These are phyloP conservation scores for Hyaloperonospora arabidopsidis DNA, from an alignment of 352 stramenopile genomes.

Conservation along the genomic window DNA sequence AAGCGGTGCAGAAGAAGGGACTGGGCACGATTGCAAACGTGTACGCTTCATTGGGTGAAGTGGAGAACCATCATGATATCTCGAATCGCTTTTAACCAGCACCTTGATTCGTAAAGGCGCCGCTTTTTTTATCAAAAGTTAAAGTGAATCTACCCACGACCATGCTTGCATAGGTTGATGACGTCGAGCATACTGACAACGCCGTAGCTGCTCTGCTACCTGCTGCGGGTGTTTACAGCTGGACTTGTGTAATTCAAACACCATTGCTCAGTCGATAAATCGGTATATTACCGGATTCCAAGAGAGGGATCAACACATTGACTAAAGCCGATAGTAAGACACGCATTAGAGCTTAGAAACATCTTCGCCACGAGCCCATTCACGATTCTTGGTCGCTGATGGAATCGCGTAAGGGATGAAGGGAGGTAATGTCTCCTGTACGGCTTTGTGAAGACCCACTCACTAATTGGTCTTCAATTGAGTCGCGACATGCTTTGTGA, in stretches of 20 bases:
- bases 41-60: conserved; percentile 68
- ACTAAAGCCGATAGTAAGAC: conserved; percentile 91
- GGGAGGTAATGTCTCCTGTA: conserved; percentile 84
- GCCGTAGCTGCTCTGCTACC: conserved; percentile 84
- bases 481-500: conserved; percentile 73
- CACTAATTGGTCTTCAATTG: conserved; percentile 74
- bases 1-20: too few relatives aligned
- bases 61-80: conserved; percentile 83
- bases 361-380: conserved; percentile 86
- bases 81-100: too few relatives aligned
- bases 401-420: conserved; percentile 90
- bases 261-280: too few relatives aligned
- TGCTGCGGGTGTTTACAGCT: conserved; percentile 91
- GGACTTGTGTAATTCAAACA: conserved; percentile 88
- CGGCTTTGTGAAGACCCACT: conserved; percentile 60
- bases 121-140: too few relatives aligned
- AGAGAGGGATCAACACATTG: conserved; percentile 86
- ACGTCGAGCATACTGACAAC: conserved; percentile 79
- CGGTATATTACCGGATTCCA: conserved; percentile 80
- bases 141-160: too few relatives aligned
- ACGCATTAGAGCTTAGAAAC: conserved; percentile 84
- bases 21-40: conserved; percentile 59
- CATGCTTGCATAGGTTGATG: conserved; percentile 81
- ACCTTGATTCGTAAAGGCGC: too few relatives aligned
- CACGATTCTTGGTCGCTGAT: conserved; percentile 87